phyloP scores from a whole-genome alignment of 179 eudicot genomes.

The Spergularia azorica region DNA sequence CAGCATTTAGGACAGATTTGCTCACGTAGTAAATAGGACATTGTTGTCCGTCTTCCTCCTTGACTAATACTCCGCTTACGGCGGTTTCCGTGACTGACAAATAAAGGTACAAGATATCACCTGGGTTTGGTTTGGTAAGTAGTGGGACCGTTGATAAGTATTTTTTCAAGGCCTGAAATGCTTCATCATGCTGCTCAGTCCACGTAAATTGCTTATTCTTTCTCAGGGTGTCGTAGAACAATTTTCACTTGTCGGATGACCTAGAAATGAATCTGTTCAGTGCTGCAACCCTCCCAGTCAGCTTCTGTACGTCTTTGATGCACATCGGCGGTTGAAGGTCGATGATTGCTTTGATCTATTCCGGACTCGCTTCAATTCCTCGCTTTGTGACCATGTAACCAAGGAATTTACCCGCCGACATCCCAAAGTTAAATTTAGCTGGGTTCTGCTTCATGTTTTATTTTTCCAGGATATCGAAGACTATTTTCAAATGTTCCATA shows the following conservation, averaged over 20 bases:
- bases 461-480: too few species aligned
- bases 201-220: neutral
- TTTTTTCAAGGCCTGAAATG: neutral
- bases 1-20: neutral
- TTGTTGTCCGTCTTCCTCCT: neutral
- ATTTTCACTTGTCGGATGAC: neutral
- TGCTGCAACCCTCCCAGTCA: slow-evolving; percentile 3
- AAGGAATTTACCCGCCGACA: neutral
- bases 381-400: slow-evolving; percentile 10
- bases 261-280: neutral
- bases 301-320: neutral
- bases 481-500: too few species aligned
- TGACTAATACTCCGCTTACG: neutral
- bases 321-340: neutral
- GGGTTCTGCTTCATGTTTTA: slow-evolving; percentile 15
- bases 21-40: neutral
- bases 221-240: neutral
- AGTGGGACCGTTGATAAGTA: neutral
- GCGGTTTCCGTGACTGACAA: neutral
- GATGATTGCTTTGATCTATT: neutral
- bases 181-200: neutral
- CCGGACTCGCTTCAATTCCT: slow-evolving; percentile 16
- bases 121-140: neutral
- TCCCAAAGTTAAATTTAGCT: neutral
- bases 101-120: neutral